Evolutionary conservation across 345 rosid genomes (phyloP), one percentile per base, ranked within the genome.

Genomic region (Arabidopsis suecica): DNA sequence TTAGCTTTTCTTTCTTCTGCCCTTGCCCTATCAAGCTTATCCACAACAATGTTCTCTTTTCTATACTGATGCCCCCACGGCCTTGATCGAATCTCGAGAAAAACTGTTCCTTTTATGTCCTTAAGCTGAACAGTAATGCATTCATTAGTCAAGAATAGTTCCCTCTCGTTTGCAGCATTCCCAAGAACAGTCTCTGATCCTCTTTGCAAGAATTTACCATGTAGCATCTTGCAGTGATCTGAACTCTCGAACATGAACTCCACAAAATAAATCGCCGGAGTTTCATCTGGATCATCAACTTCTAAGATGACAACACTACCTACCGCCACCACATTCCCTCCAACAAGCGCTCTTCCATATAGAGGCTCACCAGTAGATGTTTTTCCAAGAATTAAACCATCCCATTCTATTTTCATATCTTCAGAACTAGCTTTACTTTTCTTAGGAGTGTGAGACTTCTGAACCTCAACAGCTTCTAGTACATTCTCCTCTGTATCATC

Each of bases 21-120:
- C 70, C 79, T 80, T 66, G 69, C 83, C 48, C 80, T 79, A 48
- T 87, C 91, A 42, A 62, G 41, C 63, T 75, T 80, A 63, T 84
- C 88, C 3, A 77, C 75, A 9, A 28, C 28, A n/a, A 69, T 68
- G 65, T 78, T 81, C 60, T 71, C 83, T 65, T 82, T 90, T 64
- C 89, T 65, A 65, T 85, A 82, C 68, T 82, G 82, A 73, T 84
- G 77, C 3, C 96, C 93, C 91, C 96, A 88, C 50, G 86, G 88
- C 56, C 81, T 47, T 45, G 69, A 77, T 13, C 82, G 62, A 49
- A 88, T 77, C 58, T 88, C 86, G 4, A 83, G 71, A 28, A 50
- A 51, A 5, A 65, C 76, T 10, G 75, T 64, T 67, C 79, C 82
- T 75, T 80, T 82, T 37, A 88, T 68, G 62, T 86, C 83, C 12